Conservation (phyloP, 2,329 filamentous ascomycete genomes). For the Bipolaris victoriae region DNA sequence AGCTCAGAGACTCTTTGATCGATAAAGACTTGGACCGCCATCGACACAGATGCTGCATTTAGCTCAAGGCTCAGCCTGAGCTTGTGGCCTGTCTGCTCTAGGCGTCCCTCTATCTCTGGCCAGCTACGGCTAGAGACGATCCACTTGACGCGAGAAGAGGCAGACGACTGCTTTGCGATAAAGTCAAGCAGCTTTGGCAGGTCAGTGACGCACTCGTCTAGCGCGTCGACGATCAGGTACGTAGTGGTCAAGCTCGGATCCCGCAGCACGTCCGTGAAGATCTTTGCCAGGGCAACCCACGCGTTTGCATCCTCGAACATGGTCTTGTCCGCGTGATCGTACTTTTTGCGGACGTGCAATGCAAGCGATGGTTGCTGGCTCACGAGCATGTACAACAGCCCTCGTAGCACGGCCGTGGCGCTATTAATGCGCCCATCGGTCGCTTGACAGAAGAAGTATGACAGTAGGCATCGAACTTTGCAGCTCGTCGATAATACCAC, state of each 20-base stretch:
- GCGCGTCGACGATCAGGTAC: slow-evolving; percentile 20
- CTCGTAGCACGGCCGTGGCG: slow-evolving; percentile 51
- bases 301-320: slow-evolving; percentile 44
- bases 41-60: slow-evolving; percentile 32
- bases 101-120: background rate
- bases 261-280: slow-evolving; percentile 53
- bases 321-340: slow-evolving; percentile 23
- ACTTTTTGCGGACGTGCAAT: slow-evolving; percentile 28
- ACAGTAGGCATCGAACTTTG: background rate
- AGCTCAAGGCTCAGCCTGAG: background rate
- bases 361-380: slow-evolving; percentile 43
- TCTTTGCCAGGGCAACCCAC: slow-evolving; percentile 23
- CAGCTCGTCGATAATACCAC: background rate
- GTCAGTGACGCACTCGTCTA: slow-evolving; percentile 18
- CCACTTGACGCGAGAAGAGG: background rate
- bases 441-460: slow-evolving; percentile 45
- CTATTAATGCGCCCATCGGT: slow-evolving; percentile 50
- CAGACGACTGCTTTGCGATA: background rate
- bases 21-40: slow-evolving; percentile 50
- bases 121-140: background rate
- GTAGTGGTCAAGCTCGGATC: slow-evolving; percentile 31
- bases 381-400: slow-evolving; percentile 53
- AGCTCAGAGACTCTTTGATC: slow-evolving; percentile 34
- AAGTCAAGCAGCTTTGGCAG: background rate
- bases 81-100: background rate